Evolutionary conservation across 805 yeast genomes (phyloP).

Genomic region (Candida berthetii): DNA sequence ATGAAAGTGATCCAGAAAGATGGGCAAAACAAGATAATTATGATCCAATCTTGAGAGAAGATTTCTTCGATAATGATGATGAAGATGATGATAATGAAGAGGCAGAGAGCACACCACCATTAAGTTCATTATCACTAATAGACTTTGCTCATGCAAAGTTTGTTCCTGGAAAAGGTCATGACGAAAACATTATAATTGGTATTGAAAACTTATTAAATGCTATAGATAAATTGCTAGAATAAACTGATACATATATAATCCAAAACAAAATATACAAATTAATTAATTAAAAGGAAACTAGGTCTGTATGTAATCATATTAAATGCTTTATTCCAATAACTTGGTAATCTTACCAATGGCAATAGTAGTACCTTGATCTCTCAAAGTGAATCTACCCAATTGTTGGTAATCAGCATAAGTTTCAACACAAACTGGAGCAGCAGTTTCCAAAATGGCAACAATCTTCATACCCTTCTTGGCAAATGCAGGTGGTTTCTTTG

Average conservation of each 20-base stretch:
- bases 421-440: slow-evolving; percentile 90
- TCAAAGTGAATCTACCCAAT: slow-evolving; percentile 94
- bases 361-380: slow-evolving; percentile 97
- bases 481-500: slow-evolving; percentile 96
- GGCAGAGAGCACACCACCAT: slow-evolving; percentile 14
- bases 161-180: slow-evolving; percentile 59
- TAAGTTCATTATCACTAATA: slow-evolving; percentile 62
- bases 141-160: slow-evolving; percentile 87
- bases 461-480: slow-evolving; percentile 99
- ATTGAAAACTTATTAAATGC: slow-evolving; percentile 50
- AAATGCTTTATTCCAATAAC: slow-evolving; percentile 42
- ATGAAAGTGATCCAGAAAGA: slow-evolving; percentile 56
- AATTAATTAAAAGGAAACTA: neutral
- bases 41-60: slow-evolving; percentile 34
- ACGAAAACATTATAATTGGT: slow-evolving; percentile 66
- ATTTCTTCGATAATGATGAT: slow-evolving; percentile 23
- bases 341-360: slow-evolving; percentile 98
- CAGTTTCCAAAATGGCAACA: slow-evolving; percentile 83
- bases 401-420: slow-evolving; percentile 90
- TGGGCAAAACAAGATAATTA: slow-evolving; percentile 40
- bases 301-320: neutral
- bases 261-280: neutral
- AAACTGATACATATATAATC: neutral
- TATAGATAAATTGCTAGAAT: slow-evolving; percentile 24
- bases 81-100: slow-evolving; percentile 26